A percentile compares a stretch with the other conserved stretches of the same genome.
Conservation (phyloP, 2,329 filamentous ascomycete species). For the Rhexocercosporidium sp. region DNA sequence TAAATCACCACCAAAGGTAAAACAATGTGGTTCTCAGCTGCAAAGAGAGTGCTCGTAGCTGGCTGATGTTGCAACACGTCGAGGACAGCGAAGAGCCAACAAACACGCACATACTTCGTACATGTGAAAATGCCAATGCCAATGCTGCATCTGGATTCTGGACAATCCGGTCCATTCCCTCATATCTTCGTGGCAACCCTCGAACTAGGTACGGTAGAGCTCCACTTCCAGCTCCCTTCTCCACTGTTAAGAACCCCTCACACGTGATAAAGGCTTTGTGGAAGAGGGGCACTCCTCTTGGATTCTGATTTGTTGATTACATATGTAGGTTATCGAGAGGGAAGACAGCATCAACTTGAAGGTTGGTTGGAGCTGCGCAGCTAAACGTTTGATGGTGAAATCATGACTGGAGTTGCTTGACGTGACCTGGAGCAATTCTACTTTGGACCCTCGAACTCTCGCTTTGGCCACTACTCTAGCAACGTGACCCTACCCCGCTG, state of each 20-base stretch:
- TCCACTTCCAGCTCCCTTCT: background rate
- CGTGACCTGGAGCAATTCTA: background rate
- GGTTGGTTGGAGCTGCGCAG: too few relatives aligned
- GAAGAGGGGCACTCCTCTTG: background rate
- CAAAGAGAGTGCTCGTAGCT: background rate
- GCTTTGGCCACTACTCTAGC: too few relatives aligned
- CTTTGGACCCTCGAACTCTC: too few relatives aligned
- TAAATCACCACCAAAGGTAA: too few relatives aligned
- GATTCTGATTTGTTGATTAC: background rate
- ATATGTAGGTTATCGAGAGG: too few relatives aligned
- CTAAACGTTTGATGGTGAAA: background rate
- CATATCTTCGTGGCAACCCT: background rate
- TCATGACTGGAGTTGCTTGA: background rate
- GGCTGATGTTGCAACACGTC: background rate
- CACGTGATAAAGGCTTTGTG: background rate
- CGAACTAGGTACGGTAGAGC: too few relatives aligned
- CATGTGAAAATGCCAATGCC: background rate
- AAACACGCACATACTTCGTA: background rate
- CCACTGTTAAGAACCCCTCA: slow-evolving; percentile 2
- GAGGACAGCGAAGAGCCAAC: background rate
- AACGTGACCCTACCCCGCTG: too few relatives aligned
- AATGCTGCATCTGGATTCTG: too few relatives aligned
- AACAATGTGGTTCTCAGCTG: too few relatives aligned
- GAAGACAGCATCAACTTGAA: too few relatives aligned
- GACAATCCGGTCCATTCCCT: background rate